Base-by-base conservation (phyloP, 495 filamentous ascomycete genomes). In the Oleoguttula mirabilis region DNA sequence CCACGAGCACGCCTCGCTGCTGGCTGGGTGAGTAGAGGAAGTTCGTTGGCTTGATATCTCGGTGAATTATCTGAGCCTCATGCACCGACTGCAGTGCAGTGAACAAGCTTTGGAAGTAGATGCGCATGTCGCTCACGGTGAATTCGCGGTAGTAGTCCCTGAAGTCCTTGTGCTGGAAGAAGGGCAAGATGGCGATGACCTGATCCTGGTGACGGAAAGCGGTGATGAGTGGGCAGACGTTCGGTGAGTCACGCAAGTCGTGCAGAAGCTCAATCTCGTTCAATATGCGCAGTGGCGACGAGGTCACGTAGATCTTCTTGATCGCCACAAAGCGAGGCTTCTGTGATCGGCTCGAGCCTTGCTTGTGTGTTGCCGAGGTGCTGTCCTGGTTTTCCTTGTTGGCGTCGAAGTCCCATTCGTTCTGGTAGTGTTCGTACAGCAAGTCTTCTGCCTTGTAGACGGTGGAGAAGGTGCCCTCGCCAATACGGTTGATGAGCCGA, bases 1-100 rank as follows among this genome's bases (percentile, higher is more conserved):
- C 90, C 4, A 95, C 88, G 10, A 98, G 71, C 2, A 98, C 90
- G 12, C 90, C 90, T 40, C 84, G 77, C 51, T 75, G 71, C 46
- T 82, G 69, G 3, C 77, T 63, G 3, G 83, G 80, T 47, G 94
- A 88, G 67, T 96, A 99, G 23, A 99, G 74, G 56, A 99, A 99
- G 57, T 99, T 99, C 10, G 90, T 99, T n/a, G 90, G 90, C 60
- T 99, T 99, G 59, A 99, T 95, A 60, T 99, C 90, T 40, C 90
- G 80, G 58, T 99, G 90, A 14, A 99, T 69, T 42, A 99, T 95
- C 15, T 72, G 66, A 54, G 80, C 76, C 25, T 68, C 67, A 60
- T 99, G 90, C 8, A 96, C 86, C 16, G 81, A 79, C 12, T 71
- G 66, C 4, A 99, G 69, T 0, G 92, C 90, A 4, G 76, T 76